Conservation (phyloP, 345 rosid genomes). For the Carallia brachiata region DNA sequence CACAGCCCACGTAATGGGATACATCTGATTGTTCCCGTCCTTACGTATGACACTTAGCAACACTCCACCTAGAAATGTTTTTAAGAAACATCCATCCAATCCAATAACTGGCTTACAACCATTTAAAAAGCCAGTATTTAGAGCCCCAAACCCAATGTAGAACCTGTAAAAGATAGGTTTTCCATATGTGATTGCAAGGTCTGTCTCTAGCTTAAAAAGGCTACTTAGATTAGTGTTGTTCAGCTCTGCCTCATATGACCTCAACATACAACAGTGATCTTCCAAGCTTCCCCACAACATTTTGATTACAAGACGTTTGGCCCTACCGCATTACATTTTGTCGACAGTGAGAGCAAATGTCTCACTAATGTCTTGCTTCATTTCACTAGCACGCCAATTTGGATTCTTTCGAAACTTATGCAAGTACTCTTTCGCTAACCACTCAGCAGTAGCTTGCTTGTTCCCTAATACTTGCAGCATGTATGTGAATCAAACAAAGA, state of each 20-base stretch:
- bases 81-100: background rate
- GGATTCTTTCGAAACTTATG: background rate
- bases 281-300: no score
- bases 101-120: background rate
- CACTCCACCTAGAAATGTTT: background rate
- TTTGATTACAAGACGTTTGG: no score
- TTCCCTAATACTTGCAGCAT: background rate
- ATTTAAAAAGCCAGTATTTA: background rate
- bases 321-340: no score
- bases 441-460: background rate
- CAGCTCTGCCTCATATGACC: no score
- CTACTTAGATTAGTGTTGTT: no score
- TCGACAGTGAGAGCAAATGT: no score
- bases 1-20: background rate
- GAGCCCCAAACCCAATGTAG: background rate
- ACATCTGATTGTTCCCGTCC: background rate
- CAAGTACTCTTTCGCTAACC: background rate
- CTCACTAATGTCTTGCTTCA: background rate
- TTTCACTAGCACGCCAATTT: background rate
- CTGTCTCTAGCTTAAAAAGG: no score
- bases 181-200: no score
- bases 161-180: background rate
- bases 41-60: background rate
- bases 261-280: no score
- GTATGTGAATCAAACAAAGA: no score